Base-by-base conservation (phyloP, 345 rosid genomes). In the Ceriops zippeliana region DNA sequence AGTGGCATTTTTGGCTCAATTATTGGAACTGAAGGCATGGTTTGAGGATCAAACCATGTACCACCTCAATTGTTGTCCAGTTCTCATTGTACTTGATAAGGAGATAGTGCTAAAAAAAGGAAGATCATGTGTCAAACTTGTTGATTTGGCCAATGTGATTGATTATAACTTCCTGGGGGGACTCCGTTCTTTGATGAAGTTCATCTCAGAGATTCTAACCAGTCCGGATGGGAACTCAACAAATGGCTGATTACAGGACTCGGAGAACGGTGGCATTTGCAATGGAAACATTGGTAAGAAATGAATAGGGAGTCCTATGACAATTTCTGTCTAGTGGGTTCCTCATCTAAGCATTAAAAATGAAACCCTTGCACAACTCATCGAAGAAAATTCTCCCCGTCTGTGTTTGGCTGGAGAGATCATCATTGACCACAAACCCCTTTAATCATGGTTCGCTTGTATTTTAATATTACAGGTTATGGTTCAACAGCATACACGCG, bases 151-250 rank as follows among this genome's bases (percentile, higher is more conserved):
- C 67, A 97, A 92, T 78, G 91, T 86, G 70, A 90, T 95, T 28
- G 97, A 91, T 81, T 97, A 92, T 73, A 92, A 92, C 82, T 90
- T 91, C 85, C 74, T 92, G 75, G 99, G 98, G 32, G 97, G 97
- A 37, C 89, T 92, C 28, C 90, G 96, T 77, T 95, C 97, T 65
- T 78, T 92, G 62, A 90, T 92, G 59, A 90, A 90, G 77, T 81
- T 90, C 69, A 69, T 92, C 62, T 87, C 90, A 22, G 89, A 85
- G 75, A 80, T 87, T 66, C 81, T 85, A 58, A 71, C 82, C 31
- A 60, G 70, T 58, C 76, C 82, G 15, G 81, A 83, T 67, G 88
- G 83, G 26, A 61, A 76, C 67, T 61, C 83, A 56, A 53, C 66
- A 35, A 72, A 67, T 57, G n/a, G 26, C 30, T 52, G 53, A 56